Conservation (phyloP, 352 stramenopile genomes). For the Phytophthora ohioensis region DNA sequence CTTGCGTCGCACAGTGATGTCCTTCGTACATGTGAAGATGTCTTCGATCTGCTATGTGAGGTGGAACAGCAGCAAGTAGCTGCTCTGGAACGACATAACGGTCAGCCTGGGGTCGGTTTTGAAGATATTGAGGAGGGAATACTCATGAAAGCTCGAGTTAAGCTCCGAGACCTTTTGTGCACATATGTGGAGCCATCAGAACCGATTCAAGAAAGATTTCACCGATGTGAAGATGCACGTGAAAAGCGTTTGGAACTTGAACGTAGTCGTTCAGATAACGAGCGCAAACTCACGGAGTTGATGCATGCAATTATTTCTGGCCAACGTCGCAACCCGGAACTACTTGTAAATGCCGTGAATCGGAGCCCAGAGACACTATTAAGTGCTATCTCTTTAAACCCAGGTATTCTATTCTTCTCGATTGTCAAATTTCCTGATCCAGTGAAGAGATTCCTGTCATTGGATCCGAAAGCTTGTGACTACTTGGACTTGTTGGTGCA, state of each 20-base stretch:
- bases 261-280: conserved; percentile 30
- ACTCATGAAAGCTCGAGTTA: conserved; percentile 31
- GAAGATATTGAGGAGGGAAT: conserved; percentile 27
- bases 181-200: conserved; percentile 52
- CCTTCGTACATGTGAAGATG: conserved; percentile 55
- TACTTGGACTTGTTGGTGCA: conserved; percentile 59
- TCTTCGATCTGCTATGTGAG: conserved; percentile 72
- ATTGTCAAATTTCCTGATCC: conserved; percentile 73
- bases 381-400: conserved; percentile 64
- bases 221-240: conserved; percentile 44
- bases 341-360: conserved; percentile 71
- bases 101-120: background rate
- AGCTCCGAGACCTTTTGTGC: conserved; percentile 53
- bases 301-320: conserved; percentile 63
- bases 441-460: conserved; percentile 73
- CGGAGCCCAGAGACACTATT: conserved; percentile 75
- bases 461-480: conserved; percentile 67
- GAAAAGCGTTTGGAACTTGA: conserved; percentile 36
- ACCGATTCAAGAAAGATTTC: conserved; percentile 58
- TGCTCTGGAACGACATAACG: conserved; percentile 15
- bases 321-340: conserved; percentile 59
- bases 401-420: conserved; percentile 73
- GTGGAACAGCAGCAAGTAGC: conserved; percentile 35
- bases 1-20: conserved; percentile 38
- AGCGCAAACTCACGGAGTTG: conserved; percentile 39